Evolutionary conservation across 768 basidiomycete species (phyloP), one percentile per base, ranked within the genome.

Genomic region (Peribolospora kevripleyi): DNA sequence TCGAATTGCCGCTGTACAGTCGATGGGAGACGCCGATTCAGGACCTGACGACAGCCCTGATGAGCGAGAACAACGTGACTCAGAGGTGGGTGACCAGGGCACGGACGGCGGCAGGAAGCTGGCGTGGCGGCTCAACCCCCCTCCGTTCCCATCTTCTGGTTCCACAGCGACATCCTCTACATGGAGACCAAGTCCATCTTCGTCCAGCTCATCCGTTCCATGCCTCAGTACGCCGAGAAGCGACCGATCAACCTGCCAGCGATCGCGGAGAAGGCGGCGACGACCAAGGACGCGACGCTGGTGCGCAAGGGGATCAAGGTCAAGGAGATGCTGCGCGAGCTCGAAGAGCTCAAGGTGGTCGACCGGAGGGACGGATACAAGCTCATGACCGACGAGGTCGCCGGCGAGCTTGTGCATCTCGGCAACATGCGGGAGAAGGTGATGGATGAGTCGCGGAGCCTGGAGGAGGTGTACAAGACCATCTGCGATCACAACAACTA

Each of bases 171-270:
- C 69, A 91, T 98, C 79, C 77, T 97, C 40, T 98, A 97, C 72
- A 95, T 97, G 88, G 93, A 98, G 67, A 84, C 93, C 55, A 98
- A 98, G 71, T 95, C 91, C 6, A 97, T 97, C 65, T 88, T 98
- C 61, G 93, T 97, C 41, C 88, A 95, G 66, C 77, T 97, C 53
- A 79, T 98, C 55, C 88, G 93, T 61, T 97, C 90, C 41, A 76
- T 98, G 55, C 91, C 91, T 1, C 75, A 80, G 50, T 73, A 79
- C 0, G 75, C 78, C 5, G 84, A 88, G 53, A 83, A 82, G 65
- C 78, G 79, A 40, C 93, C 93, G 0, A 84, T 93, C 65, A 80
- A 93, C 65, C 77, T 98, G 13, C 72, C 79, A 38, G 78, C 74
- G 5, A 81, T 97, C 57, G 91, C 91, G 7, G 93, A 98, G 68